These are phyloP conservation scores for Phytophthora lateralis DNA, from an alignment of 352 stramenopile genomes.

Conservation along the genomic window DNA sequence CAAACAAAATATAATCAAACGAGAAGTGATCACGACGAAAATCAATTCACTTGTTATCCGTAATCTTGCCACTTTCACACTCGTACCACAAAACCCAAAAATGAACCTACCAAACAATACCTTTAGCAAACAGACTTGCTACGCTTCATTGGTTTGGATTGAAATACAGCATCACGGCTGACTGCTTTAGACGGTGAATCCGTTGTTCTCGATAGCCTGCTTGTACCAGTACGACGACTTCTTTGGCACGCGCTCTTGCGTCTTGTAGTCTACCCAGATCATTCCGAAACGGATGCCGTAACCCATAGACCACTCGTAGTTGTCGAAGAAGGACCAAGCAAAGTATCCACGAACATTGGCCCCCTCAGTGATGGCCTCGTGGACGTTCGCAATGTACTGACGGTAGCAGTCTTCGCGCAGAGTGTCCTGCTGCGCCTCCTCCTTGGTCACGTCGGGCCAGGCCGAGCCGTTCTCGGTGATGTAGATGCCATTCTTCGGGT, in stretches of 20 bases:
- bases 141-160: not conserved
- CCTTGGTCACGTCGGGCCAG: slow-evolving; percentile 58
- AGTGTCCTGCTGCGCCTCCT: slow-evolving; percentile 68
- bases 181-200: slow-evolving; percentile 25
- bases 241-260: slow-evolving; percentile 59
- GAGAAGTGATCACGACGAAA: not conserved
- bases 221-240: slow-evolving; percentile 58
- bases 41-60: no score
- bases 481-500: slow-evolving; percentile 66
- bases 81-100: no score
- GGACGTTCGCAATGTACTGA: slow-evolving; percentile 76
- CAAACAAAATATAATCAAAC: not conserved
- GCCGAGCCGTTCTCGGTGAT: slow-evolving; percentile 94
- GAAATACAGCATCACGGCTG: not conserved
- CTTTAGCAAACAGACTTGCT: no score
- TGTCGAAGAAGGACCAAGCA: slow-evolving; percentile 91
- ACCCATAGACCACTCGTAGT: slow-evolving; percentile 89
- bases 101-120: no score
- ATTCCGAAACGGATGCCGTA: slow-evolving; percentile 59
- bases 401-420: slow-evolving; percentile 78
- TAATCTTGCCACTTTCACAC: no score
- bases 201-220: slow-evolving; percentile 47
- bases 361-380: slow-evolving; percentile 41
- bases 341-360: slow-evolving; percentile 83
- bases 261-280: slow-evolving; percentile 58